These are phyloP conservation scores for Sanghuangporus sanghuang DNA, from an alignment of 1,284 basidiomycete genomes.

Conservation along the genomic window DNA sequence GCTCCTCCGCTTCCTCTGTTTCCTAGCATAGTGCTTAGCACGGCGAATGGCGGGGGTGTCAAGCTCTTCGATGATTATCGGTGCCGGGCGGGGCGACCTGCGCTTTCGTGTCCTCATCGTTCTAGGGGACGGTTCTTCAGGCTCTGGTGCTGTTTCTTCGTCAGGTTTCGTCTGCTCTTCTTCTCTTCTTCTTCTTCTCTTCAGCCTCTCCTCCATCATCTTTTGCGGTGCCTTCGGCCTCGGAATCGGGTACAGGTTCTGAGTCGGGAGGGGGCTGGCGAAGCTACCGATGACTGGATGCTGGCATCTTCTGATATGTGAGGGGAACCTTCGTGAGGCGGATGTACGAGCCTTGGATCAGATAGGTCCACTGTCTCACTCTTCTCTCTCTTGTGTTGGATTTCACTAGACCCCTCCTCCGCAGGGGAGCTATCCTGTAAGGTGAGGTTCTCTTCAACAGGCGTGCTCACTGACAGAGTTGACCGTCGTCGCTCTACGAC, in stretches of 20 bases:
- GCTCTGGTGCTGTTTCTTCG: neutral
- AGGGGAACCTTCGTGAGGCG: neutral
- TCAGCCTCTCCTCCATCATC: neutral
- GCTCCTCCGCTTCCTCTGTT: slow-evolving; percentile 41
- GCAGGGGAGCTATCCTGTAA: slow-evolving; percentile 20
- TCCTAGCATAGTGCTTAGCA: slow-evolving; percentile 45
- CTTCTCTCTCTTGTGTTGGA: slow-evolving; percentile 12
- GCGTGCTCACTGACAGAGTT: slow-evolving; percentile 44
- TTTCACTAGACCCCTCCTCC: slow-evolving; percentile 1
- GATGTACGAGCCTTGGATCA: neutral
- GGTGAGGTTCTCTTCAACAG: slow-evolving; percentile 45
- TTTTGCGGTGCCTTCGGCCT: neutral
- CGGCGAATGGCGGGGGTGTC: slow-evolving; percentile 63
- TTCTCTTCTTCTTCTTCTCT: too few species aligned
- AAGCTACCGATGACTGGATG: neutral
- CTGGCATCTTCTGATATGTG: neutral
- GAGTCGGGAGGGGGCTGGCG: neutral
- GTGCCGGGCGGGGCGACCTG: slow-evolving; percentile 30
- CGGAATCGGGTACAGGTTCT: neutral
- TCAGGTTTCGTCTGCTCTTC: neutral
- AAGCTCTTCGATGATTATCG: slow-evolving; percentile 58
- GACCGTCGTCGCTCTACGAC: slow-evolving; percentile 39
- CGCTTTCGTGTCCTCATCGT: slow-evolving; percentile 24
- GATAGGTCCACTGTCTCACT: slow-evolving; percentile 16
- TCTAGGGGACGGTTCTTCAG: slow-evolving; percentile 20